These are phyloP conservation scores for Mortierella sp. DNA, from an alignment of 371 early-diverging fungal species.

Conservation along the genomic window DNA sequence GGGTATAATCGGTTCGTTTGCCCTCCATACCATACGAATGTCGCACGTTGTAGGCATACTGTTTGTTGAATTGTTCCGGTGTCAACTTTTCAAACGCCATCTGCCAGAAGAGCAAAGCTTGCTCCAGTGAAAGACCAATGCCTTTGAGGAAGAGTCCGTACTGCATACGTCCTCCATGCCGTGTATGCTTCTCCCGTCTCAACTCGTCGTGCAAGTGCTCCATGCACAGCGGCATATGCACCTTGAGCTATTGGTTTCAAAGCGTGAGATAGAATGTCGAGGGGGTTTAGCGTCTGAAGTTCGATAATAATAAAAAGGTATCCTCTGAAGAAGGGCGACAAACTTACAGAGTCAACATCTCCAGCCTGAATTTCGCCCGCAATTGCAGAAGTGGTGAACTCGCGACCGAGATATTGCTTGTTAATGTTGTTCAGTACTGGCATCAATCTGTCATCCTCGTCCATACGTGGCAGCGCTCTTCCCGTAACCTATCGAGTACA, in stretches of 20 bases:
- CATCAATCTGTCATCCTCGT: slow-evolving; percentile 93
- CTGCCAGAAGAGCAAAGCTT: slow-evolving; percentile 95
- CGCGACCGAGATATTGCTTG: slow-evolving; percentile 83
- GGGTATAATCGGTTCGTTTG: slow-evolving; percentile 90
- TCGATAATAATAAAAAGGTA: background rate
- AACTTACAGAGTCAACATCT: slow-evolving; percentile 74
- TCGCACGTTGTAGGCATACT: slow-evolving; percentile 96
- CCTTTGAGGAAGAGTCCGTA: slow-evolving; percentile 96
- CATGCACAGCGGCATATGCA: slow-evolving; percentile 96
- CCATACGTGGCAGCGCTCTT: slow-evolving; percentile 87
- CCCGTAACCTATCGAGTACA: slow-evolving; percentile 65
- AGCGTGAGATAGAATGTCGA: background rate
- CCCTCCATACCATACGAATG: slow-evolving; percentile 99
- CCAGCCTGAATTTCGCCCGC: slow-evolving; percentile 72
- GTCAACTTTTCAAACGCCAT: slow-evolving; percentile 78
- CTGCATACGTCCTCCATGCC: slow-evolving; percentile 93
- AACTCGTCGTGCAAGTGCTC: slow-evolving; percentile 80
- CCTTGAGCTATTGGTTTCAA: slow-evolving; percentile 59
- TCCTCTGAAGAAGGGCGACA: background rate
- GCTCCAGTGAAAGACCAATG: slow-evolving; percentile 91
- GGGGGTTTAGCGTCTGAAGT: background rate
- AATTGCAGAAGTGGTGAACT: slow-evolving; percentile 62
- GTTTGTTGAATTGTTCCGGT: slow-evolving; percentile 95
- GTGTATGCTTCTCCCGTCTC: slow-evolving; percentile 83
- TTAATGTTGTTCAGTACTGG: slow-evolving; percentile 91